Percentiles rank a stretch among this genome's conserved stretches.
phyloP scores from a whole-genome alignment of 1,139 yeast genomes.

The Yueomyces sp. region DNA sequence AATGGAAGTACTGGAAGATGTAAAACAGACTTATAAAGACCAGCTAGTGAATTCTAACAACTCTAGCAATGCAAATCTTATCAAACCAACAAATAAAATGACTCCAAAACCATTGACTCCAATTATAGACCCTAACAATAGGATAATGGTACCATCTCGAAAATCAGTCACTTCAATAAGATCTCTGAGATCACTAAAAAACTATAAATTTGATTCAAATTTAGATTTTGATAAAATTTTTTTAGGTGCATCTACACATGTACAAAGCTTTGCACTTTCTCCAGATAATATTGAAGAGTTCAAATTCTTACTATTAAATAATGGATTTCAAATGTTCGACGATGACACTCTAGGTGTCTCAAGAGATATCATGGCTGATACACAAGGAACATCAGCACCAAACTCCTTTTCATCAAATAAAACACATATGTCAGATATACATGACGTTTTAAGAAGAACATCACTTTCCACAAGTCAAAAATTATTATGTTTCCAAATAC shows the following conservation, averaged over 20 bases:
- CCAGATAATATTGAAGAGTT: conserved; percentile 34
- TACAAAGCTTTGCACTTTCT: conserved; percentile 31
- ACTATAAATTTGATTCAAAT: conserved; percentile 8
- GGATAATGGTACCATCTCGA: background rate
- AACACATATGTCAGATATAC: background rate
- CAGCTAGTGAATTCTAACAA: background rate
- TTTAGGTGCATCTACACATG: conserved; percentile 23
- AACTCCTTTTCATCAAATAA: background rate
- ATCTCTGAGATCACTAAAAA: background rate
- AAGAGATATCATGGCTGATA: conserved; percentile 11
- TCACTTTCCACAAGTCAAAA: background rate
- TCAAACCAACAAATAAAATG: background rate
- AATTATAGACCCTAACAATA: background rate
- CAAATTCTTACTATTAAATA: conserved; percentile 26
- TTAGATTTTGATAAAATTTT: conserved; percentile 26
- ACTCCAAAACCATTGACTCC: background rate
- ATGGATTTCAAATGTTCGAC: conserved; percentile 18
- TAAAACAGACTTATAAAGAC: conserved; percentile 2
- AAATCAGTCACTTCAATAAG: conserved; percentile 2
- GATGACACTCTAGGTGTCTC: conserved; percentile 17
- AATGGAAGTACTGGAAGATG: conserved; percentile 35
- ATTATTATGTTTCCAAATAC: background rate
- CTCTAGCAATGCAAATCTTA: background rate
- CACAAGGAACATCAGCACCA: conserved; percentile 1
- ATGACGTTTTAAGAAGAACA: background rate